Evolutionary conservation across 78 protist species (phyloP), one percentile per base, ranked within the genome.

Genomic region (Planoprotostelium fungivorum): DNA sequence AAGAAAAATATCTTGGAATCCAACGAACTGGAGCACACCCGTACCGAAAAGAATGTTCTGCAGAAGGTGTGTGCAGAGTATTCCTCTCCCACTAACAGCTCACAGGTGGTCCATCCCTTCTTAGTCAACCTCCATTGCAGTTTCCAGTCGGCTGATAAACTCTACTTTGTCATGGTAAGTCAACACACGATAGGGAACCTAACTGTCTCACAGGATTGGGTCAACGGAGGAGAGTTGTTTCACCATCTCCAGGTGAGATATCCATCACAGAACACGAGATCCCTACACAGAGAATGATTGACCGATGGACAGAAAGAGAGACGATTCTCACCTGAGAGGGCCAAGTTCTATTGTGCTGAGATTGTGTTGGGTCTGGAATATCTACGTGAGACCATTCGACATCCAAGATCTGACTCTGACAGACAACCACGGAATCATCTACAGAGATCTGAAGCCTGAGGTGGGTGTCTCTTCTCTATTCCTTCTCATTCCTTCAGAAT

Each of bases 361-460:
- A 93, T 98, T 29, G 91, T 93, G 0, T 91, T 95, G n/a, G 99
- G 94, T 0, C 36, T 98, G 34, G 98, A 94, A 87, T 93, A 94
- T 73, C 95, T 98, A 28, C 99, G 96, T 91, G n/a, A n/a, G n/a
- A n/a, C n/a, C n/a, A n/a, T n/a, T n/a, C 37, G n/a, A n/a, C n/a
- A n/a, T n/a, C n/a, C n/a, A n/a, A n/a, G n/a, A n/a, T n/a, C n/a
- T n/a, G n/a, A n/a, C n/a, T n/a, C n/a, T n/a, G n/a, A n/a, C n/a
- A n/a, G n/a, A n/a, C n/a, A 9, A 35, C 35, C 96, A 90, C 39
- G 97, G 95, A 38, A 93, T 98, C 29, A 94, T 97, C 36, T 97
- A 97, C 91, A 90, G 99, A 35, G 98, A 98, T 88, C 91, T 98
- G 88, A 98, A 98, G 89, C 99, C 99, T 34, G 99, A 99, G 73